Evolutionary conservation across 1,139 yeast species (phyloP), one percentile per base, ranked within the genome.

Genomic region (Candida sanyaensis): DNA sequence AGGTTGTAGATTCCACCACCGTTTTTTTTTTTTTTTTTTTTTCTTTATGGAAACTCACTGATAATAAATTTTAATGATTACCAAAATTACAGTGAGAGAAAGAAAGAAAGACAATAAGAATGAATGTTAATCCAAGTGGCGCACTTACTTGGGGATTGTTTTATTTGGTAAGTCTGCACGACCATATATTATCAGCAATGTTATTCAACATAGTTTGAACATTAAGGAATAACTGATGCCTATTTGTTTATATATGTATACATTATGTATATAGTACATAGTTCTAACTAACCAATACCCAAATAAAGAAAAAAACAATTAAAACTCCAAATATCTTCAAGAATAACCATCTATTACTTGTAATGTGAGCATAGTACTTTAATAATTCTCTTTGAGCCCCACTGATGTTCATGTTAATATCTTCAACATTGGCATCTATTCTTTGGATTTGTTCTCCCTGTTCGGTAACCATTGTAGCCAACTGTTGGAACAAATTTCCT

Each of bases 381-480:
- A 93, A 73, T 57, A 93, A 77, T 65, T 93, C 98, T 50, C 98
- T 75, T 64, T 95, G 99, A 0, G 99, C 99, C 1, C 98, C 98
- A 31, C 81, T 72, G 13, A 93, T 92, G 65, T 92, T 93, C 62
- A 92, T 65, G 58, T 89, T 84, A 45, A 93, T 90, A 60, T 95
- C 98, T 57, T 92, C 97, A 4, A 96, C 96, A 63, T 93, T 92
- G 49, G 86, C 91, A 67, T 95, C 99, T 54, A 93, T 93, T 61
- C 98, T 77, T 65, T 93, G 99, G 49, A 93, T 93, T 27, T 87
- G 88, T 60, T 93, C 99, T 39, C 98, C 95, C 68, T 93, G 99
- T 66, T 95, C 99, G 52, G 90, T 92, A 10, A 93, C 97, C 98
- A 93, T 92, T 2, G 96, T 88, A 3, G 98, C 97, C 59, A 93